Evolutionary conservation across 2,329 filamentous ascomycete genomes (phyloP), one percentile per base, ranked within the genome.

Genomic region (Pochonia chlamydosporia): DNA sequence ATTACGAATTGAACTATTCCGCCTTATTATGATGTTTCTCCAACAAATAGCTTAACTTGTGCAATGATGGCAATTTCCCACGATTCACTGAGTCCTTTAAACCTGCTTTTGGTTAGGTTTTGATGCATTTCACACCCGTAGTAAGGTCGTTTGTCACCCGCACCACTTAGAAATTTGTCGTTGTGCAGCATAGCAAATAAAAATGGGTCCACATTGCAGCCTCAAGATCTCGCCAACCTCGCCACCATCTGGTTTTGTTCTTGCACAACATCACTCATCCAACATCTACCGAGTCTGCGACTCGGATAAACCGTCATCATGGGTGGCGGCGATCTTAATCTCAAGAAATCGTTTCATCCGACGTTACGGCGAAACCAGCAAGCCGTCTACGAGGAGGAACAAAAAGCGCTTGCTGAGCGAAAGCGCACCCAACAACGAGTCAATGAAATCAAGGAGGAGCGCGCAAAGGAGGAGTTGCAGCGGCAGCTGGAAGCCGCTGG

Each of bases 331-430:
- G 91, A 97, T 77, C 81, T 99, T 62, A 96, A 97, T 63, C 71
- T 95, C 59, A 96, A 96, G 71, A 89, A 90, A 70, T 87, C 88
- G 75, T 99, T 92, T 83, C 92, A 99, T 70, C 92, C 93, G 51
- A 82, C 84, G 58, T 78, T 96, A 55, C 82, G 90, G 70, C 87
- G 85, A 72, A 99, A 99, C 68, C 93, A 95, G 74, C 82, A 82
- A 66, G 82, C 81, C 64, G 91, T 96, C 56, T 96, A 88, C 82
- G 83, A 92, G 52, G 88, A 95, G 66, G 91, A 97, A 63, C 85
- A 93, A 65, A 88, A 89, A 56, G 93, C 92, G 3, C 81, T 99
- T 11, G 89, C 93, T 45, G 93, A 99, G 75, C 86, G 93, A 68
- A 97, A 97, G 66, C 85, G 87, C 56, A 95, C 90, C 52, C 89